A percentile compares a stretch with the other conserved stretches of the same genome.
Conservation (phyloP, 306 rosid species). For the Vigna hirtella region DNA sequence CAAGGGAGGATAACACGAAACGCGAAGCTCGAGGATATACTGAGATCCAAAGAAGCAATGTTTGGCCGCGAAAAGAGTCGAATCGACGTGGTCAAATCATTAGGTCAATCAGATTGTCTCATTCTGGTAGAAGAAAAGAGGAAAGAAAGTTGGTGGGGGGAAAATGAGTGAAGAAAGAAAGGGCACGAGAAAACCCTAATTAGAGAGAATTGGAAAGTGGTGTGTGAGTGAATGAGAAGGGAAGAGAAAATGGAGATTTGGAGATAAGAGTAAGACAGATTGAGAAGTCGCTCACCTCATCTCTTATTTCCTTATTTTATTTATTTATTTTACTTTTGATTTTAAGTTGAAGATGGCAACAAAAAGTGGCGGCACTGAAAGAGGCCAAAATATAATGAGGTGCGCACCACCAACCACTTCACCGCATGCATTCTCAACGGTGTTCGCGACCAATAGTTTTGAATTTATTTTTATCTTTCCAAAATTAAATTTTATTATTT, state of each 20-base stretch:
- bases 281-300: not conserved
- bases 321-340: not conserved
- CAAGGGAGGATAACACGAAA: conserved; percentile 12
- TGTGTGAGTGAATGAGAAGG: not conserved
- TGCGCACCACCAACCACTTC: no score
- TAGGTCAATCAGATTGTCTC: not conserved
- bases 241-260: conserved; percentile 18
- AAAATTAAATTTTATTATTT: no score
- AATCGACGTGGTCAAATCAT: not conserved
- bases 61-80: not conserved
- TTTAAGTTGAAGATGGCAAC: no score
- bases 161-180: not conserved
- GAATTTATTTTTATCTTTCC: no score
- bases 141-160: not conserved
- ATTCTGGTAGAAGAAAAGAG: not conserved
- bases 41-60: conserved; percentile 31
- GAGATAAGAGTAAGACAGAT: conserved; percentile 47
- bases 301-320: not conserved
- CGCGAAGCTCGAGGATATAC: conserved; percentile 2
- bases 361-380: no score
- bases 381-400: no score
- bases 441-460: no score
- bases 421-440: no score
- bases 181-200: conserved; percentile 41
- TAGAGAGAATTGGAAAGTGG: not conserved